These are phyloP conservation scores for Theileria sp. DNA, from an alignment of 169 alveolate genomes.

Conservation along the genomic window DNA sequence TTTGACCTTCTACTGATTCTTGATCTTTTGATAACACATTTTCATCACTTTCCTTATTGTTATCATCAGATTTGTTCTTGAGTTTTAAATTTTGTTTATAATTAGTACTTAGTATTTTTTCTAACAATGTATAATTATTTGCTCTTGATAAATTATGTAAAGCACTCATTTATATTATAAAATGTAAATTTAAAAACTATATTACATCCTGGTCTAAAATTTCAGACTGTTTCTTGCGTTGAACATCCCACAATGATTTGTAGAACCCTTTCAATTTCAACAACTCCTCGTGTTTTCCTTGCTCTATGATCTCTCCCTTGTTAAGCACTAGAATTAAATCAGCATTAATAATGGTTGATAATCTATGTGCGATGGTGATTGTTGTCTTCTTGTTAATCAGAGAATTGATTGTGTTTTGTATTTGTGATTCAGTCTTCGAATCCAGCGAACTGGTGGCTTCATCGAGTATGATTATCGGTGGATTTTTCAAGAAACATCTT, in stretches of 20 bases:
- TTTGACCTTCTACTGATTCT: background rate
- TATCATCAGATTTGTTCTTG: background rate
- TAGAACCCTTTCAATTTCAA: constrained; percentile 69
- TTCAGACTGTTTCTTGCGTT: constrained; percentile 18
- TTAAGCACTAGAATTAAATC: constrained; percentile 78
- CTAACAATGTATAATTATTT: constrained; percentile 1
- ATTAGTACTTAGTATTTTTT: background rate
- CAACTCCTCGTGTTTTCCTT: constrained; percentile 85
- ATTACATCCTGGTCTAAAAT: background rate
- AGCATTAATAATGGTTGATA: constrained; percentile 81
- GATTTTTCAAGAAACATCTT: constrained; percentile 91
- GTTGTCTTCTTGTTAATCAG: constrained; percentile 80
- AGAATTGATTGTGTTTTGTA: constrained; percentile 73
- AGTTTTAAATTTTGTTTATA: background rate
- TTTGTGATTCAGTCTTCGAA: constrained; percentile 80
- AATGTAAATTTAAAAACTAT: background rate
- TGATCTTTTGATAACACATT: background rate
- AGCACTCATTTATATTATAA: constrained; percentile 8
- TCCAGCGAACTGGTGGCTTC: constrained; percentile 98
- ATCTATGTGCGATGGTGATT: constrained; percentile 89
- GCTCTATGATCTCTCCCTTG: constrained; percentile 83
- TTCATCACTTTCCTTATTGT: background rate
- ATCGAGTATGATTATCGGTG: constrained; percentile 92
- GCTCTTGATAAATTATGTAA: constrained; percentile 12
- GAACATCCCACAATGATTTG: constrained; percentile 75